Evolutionary conservation across 495 filamentous ascomycete genomes (phyloP).

Genomic region (Extremus antarcticus): DNA sequence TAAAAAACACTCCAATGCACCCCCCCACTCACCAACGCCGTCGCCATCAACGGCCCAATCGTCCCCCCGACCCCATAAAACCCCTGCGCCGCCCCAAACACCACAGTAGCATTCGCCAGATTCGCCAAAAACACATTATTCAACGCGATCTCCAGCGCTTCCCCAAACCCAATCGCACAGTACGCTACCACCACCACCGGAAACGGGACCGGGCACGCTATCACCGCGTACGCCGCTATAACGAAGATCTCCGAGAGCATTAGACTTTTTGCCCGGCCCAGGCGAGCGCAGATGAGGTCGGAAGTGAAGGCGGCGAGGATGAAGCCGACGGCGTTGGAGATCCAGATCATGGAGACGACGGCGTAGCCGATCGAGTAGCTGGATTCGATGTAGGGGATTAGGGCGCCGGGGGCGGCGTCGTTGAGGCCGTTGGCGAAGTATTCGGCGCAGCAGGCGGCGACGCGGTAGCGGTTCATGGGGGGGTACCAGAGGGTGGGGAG

Average conservation of each 20-base stretch:
- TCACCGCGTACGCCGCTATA: slow-evolving; percentile 48
- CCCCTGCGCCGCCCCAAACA: slow-evolving; percentile 56
- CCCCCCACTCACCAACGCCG: slow-evolving; percentile 45
- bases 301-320: slow-evolving; percentile 58
- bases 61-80: slow-evolving; percentile 61
- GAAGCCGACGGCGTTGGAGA: slow-evolving; percentile 60
- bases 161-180: slow-evolving; percentile 56
- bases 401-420: slow-evolving; percentile 53
- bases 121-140: slow-evolving; percentile 68
- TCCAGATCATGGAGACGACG: slow-evolving; percentile 67
- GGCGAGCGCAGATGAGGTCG: slow-evolving; percentile 39
- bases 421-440: slow-evolving; percentile 36
- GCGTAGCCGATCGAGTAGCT: slow-evolving; percentile 63
- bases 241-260: slow-evolving; percentile 41
- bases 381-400: slow-evolving; percentile 66
- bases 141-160: slow-evolving; percentile 56
- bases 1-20: slow-evolving; percentile 52
- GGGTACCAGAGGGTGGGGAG: slow-evolving; percentile 44
- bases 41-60: slow-evolving; percentile 59
- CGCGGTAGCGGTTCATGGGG: slow-evolving; percentile 38
- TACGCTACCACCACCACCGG: slow-evolving; percentile 53
- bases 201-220: slow-evolving; percentile 58
- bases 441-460: slow-evolving; percentile 35
- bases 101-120: slow-evolving; percentile 49
- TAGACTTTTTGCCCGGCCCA: slow-evolving; percentile 55